These are phyloP conservation scores for Cyberlindnera subsufficiens DNA, from an alignment of 805 yeast genomes.

Conservation along the genomic window DNA sequence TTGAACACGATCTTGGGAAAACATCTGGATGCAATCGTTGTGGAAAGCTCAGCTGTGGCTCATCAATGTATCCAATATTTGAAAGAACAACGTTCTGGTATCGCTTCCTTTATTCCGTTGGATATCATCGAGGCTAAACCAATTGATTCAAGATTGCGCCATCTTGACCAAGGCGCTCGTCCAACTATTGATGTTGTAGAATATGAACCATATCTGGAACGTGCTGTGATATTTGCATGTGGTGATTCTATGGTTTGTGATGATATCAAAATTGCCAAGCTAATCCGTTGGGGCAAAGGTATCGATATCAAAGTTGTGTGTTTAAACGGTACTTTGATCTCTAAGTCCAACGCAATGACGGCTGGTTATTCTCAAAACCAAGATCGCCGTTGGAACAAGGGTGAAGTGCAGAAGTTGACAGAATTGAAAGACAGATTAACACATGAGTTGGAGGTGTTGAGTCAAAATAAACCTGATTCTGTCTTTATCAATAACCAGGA, in stretches of 20 bases:
- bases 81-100: slow-evolving; percentile 81
- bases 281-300: slow-evolving; percentile 60
- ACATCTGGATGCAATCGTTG: slow-evolving; percentile 77
- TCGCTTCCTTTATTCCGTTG: slow-evolving; percentile 82
- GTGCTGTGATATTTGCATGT: slow-evolving; percentile 75
- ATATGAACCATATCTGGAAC: slow-evolving; percentile 60
- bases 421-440: slow-evolving; percentile 45
- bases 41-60: slow-evolving; percentile 64
- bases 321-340: slow-evolving; percentile 78
- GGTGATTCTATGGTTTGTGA: slow-evolving; percentile 80
- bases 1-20: slow-evolving; percentile 74
- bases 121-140: slow-evolving; percentile 62
- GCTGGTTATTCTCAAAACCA: slow-evolving; percentile 65
- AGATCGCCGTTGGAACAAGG: slow-evolving; percentile 68
- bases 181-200: slow-evolving; percentile 74
- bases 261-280: slow-evolving; percentile 57
- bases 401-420: slow-evolving; percentile 50
- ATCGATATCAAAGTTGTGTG: slow-evolving; percentile 67
- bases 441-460: slow-evolving; percentile 36
- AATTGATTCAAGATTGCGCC: slow-evolving; percentile 48
- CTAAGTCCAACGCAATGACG: slow-evolving; percentile 85
- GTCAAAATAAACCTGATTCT: slow-evolving; percentile 44
- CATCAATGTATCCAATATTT: slow-evolving; percentile 71
- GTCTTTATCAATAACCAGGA: slow-evolving; percentile 49
- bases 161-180: slow-evolving; percentile 45